Evolutionary conservation across 2,329 filamentous ascomycete species (phyloP).

Genomic region (Lomentospora prolificans): DNA sequence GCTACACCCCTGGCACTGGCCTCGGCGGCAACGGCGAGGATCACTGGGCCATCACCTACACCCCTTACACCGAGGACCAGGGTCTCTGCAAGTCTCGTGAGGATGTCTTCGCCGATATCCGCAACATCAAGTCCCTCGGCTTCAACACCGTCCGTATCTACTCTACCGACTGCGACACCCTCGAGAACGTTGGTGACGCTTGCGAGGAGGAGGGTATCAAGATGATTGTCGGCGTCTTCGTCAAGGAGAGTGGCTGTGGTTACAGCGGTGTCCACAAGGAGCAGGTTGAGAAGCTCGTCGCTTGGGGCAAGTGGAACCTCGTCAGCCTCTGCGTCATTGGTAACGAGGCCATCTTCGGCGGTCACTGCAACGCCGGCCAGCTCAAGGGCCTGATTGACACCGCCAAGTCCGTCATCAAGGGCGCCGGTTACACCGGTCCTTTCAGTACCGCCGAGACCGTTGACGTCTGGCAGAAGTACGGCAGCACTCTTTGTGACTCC

Average conservation of each 20-base stretch:
- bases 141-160: conserved; percentile 73
- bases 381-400: conserved; percentile 62
- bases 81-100: conserved; percentile 54
- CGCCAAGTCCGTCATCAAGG: conserved; percentile 52
- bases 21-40: conserved; percentile 32
- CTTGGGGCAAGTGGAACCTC: conserved; percentile 64
- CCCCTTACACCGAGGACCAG: conserved; percentile 51
- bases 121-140: conserved; percentile 51
- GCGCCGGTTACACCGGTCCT: conserved; percentile 59
- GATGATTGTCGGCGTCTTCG: conserved; percentile 82
- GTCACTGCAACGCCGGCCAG: conserved; percentile 50
- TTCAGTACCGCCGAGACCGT: conserved; percentile 84
- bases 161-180: conserved; percentile 81
- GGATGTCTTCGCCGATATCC: conserved; percentile 52
- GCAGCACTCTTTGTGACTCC: conserved; percentile 53
- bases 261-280: conserved; percentile 53
- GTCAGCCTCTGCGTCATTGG: conserved; percentile 77
- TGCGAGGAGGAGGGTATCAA: conserved; percentile 57
- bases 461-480: conserved; percentile 60
- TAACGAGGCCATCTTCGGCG: conserved; percentile 82
- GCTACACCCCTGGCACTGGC: conserved; percentile 17
- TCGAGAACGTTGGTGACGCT: conserved; percentile 64
- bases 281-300: conserved; percentile 65
- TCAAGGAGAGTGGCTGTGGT: conserved; percentile 54
- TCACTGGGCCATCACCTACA: conserved; percentile 72